Evolutionary conservation across 1,284 basidiomycete species (phyloP), one percentile per base, ranked within the genome.

Genomic region (Cutaneotrichosporon cyanovorans): DNA sequence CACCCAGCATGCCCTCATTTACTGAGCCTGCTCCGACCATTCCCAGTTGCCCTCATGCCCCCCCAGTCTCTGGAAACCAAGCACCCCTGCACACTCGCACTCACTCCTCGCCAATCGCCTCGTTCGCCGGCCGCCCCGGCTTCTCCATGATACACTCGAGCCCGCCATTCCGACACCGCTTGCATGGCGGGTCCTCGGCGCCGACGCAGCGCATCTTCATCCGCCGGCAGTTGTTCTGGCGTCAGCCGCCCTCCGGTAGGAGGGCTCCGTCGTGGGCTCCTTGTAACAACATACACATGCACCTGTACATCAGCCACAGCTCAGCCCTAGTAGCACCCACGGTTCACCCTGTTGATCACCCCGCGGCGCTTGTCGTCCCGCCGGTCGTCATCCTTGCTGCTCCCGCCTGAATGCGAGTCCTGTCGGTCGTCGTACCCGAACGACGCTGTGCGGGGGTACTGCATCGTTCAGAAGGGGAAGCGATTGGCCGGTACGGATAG

Each of bases 111-210:
- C 90, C 73, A 2, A 85, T 84, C n/a, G 41, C 30, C 2, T 57
- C 74, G 83, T 39, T 45, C 5, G 34, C 42, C 8, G 50, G 82
- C 42, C 85, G 83, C 2, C 85, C 87, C 32, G 88, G 88, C 61
- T 91, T 91, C 69, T 92, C 88, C 67, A 92, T 90, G 28, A 91
- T 76, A 73, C 89, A 92, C 40, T 89, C 86, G 12, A 91, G 76
- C 2, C 85, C 84, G 28, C 84, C 83, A 60, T 88, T 85, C 38
- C 84, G 78, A 69, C 89, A 93, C 32, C 89, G 80, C 62, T 85
- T 83, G 71, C 89, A 93, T 16, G 89, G 89, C n/a, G 89, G 89
- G 59, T 88, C 88, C 67, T 91, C 89, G 18, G 88, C 88, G 1
- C 87, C 69, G 3, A 73, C 68, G 48, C 73, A 74, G 8, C 71